Evolutionary conservation across 805 yeast genomes (phyloP).

Genomic region (Kuraishia hungarica): DNA sequence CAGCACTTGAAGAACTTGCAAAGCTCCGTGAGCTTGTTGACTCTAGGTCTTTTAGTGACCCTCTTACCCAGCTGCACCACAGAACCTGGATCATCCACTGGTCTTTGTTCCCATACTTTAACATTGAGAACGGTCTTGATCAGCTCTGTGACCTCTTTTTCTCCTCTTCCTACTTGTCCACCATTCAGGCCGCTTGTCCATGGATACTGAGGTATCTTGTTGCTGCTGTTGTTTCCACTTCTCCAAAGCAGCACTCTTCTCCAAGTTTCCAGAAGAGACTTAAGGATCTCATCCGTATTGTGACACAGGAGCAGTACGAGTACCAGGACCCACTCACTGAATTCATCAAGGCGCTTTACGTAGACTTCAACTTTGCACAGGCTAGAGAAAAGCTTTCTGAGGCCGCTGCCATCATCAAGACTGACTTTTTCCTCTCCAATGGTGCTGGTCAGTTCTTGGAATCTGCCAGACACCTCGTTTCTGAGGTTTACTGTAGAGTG

Average conservation of each 20-base stretch:
- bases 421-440: slow-evolving; percentile 48
- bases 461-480: slow-evolving; percentile 30
- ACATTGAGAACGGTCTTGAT: slow-evolving; percentile 41
- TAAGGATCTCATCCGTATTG: slow-evolving; percentile 48
- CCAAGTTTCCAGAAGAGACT: slow-evolving; percentile 39
- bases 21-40: slow-evolving; percentile 53
- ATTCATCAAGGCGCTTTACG: slow-evolving; percentile 44
- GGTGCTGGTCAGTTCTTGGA: slow-evolving; percentile 36
- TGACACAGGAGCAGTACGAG: slow-evolving; percentile 56
- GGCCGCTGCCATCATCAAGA: slow-evolving; percentile 36
- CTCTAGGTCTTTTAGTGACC: slow-evolving; percentile 35
- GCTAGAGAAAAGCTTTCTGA: slow-evolving; percentile 40
- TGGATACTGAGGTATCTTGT: slow-evolving; percentile 62
- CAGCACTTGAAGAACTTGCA: slow-evolving; percentile 43
- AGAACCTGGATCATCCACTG: slow-evolving; percentile 67
- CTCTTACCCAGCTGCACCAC: slow-evolving; percentile 50
- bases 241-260: slow-evolving; percentile 21
- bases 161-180: slow-evolving; percentile 49
- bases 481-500: slow-evolving; percentile 46
- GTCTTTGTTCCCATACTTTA: slow-evolving; percentile 57
- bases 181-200: slow-evolving; percentile 65
- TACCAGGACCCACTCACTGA: slow-evolving; percentile 57
- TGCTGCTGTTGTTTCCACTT: slow-evolving; percentile 44
- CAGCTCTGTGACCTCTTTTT: slow-evolving; percentile 49
- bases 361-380: slow-evolving; percentile 49